These are phyloP conservation scores for Stevia rebaudiana DNA, from an alignment of 140 eudicot genomes.

Conservation along the genomic window DNA sequence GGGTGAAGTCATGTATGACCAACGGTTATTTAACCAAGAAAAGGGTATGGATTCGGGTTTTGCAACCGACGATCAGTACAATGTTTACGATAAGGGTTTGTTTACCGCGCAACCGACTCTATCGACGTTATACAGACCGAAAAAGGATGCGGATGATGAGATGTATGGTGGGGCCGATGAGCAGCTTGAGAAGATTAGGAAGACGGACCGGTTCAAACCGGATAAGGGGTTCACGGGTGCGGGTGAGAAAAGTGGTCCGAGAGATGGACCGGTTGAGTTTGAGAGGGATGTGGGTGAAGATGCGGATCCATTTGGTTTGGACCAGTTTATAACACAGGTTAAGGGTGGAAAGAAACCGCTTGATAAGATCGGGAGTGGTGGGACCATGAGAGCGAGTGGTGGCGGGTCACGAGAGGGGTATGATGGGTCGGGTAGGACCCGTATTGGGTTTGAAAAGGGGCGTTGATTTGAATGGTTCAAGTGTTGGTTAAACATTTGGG, in stretches of 20 bases:
- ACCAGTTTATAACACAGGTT: slow-evolving; percentile 69
- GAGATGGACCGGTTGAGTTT: slow-evolving; percentile 81
- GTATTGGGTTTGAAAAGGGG: slow-evolving; percentile 52
- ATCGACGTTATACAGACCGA: slow-evolving; percentile 63
- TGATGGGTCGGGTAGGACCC: slow-evolving; percentile 53
- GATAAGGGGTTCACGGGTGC: slow-evolving; percentile 67
- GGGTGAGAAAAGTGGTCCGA: slow-evolving; percentile 47
- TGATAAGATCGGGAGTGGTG: slow-evolving; percentile 68
- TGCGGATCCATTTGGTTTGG: slow-evolving; percentile 83
- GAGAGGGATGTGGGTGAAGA: slow-evolving; percentile 63
- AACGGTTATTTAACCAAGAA: slow-evolving; percentile 77
- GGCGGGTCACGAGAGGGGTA: slow-evolving; percentile 68
- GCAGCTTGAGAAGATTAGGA: slow-evolving; percentile 71
- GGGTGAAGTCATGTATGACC: slow-evolving; percentile 81
- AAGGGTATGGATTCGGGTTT: slow-evolving; percentile 92
- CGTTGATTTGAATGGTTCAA: slow-evolving; percentile 8
- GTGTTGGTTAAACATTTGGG: background rate
- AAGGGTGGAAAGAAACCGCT: slow-evolving; percentile 66
- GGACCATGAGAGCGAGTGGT: slow-evolving; percentile 74
- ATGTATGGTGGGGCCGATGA: slow-evolving; percentile 78
- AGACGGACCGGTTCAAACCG: slow-evolving; percentile 70
- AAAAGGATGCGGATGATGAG: slow-evolving; percentile 63
- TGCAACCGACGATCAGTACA: slow-evolving; percentile 65
- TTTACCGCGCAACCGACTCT: slow-evolving; percentile 69
- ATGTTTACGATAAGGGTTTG: slow-evolving; percentile 66